A percentile compares a stretch with the other conserved stretches of the same genome.
Evolutionary conservation across 2,329 filamentous ascomycete species (phyloP).

Genomic region (Scedosporium minutisporum): DNA sequence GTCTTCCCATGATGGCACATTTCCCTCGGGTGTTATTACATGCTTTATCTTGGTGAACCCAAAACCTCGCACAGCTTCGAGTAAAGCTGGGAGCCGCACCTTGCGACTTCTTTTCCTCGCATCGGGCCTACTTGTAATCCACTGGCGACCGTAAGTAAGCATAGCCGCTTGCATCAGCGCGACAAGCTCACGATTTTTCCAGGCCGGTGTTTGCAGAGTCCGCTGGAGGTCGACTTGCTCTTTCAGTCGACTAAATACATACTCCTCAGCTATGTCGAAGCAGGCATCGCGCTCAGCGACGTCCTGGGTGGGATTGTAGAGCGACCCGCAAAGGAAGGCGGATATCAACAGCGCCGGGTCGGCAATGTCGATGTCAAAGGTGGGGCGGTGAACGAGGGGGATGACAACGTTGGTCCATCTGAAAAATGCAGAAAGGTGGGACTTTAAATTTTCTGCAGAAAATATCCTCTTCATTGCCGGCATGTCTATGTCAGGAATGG

Average conservation of each 20-base stretch:
- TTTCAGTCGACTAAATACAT: background rate
- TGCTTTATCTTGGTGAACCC: background rate
- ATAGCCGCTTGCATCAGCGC: background rate
- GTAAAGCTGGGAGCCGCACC: background rate
- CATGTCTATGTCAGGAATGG: background rate
- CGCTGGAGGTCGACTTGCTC: background rate
- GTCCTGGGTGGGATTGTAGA: background rate
- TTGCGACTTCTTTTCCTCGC: background rate
- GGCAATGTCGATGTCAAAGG: background rate
- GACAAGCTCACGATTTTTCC: background rate
- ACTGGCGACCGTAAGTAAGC: background rate
- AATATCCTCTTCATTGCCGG: background rate
- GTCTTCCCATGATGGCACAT: background rate
- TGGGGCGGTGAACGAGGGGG: background rate
- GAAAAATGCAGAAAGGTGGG: background rate
- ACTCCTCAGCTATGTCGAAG: slow-evolving; percentile 4
- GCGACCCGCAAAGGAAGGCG: slow-evolving; percentile 1
- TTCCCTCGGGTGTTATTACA: background rate
- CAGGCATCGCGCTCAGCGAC: background rate
- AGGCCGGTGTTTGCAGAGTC: background rate
- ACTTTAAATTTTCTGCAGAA: background rate
- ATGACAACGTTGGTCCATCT: background rate
- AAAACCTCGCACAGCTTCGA: background rate
- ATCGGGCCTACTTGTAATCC: background rate
- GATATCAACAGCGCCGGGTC: background rate